phyloP scores from a whole-genome alignment of 1,284 basidiomycete species.

The Leccinum fallax region DNA sequence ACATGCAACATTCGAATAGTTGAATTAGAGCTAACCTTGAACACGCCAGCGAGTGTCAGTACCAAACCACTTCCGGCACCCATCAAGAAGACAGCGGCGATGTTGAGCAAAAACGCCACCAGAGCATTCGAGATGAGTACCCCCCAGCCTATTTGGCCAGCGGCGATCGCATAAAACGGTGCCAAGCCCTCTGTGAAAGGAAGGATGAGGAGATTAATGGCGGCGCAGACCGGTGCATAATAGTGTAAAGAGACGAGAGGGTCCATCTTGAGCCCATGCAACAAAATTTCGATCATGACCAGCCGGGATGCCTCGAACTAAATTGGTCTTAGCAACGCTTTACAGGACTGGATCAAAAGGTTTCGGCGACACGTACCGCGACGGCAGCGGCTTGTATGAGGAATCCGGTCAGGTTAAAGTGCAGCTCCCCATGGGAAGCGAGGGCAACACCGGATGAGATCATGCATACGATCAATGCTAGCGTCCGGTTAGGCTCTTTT shows the following conservation, averaged over 20 bases:
- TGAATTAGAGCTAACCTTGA: constrained; percentile 63
- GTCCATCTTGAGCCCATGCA: constrained; percentile 98
- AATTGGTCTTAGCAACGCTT: constrained; percentile 15
- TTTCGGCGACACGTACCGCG: constrained; percentile 47
- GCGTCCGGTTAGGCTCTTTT: constrained; percentile 83
- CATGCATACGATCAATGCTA: constrained; percentile 86
- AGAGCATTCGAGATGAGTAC: constrained; percentile 84
- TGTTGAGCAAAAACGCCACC: constrained; percentile 90
- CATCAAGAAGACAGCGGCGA: constrained; percentile 94
- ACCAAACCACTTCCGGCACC: constrained; percentile 87
- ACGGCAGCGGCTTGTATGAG: constrained; percentile 83
- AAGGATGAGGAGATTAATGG: constrained; percentile 82
- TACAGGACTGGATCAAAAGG: neutral
- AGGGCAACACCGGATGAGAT: constrained; percentile 91
- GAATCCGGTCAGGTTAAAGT: constrained; percentile 88
- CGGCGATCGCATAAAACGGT: constrained; percentile 67
- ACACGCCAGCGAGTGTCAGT: constrained; percentile 92
- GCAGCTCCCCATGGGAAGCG: constrained; percentile 85
- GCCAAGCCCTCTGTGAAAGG: constrained; percentile 90
- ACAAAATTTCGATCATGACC: constrained; percentile 94
- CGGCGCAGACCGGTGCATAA: constrained; percentile 94
- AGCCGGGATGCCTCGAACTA: constrained; percentile 89
- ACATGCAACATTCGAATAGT: neutral
- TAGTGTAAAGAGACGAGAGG: constrained; percentile 95
- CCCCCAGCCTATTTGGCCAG: constrained; percentile 61